Conservation (phyloP, 164 flowering plant genomes). For the Umbilicus rupestris region DNA sequence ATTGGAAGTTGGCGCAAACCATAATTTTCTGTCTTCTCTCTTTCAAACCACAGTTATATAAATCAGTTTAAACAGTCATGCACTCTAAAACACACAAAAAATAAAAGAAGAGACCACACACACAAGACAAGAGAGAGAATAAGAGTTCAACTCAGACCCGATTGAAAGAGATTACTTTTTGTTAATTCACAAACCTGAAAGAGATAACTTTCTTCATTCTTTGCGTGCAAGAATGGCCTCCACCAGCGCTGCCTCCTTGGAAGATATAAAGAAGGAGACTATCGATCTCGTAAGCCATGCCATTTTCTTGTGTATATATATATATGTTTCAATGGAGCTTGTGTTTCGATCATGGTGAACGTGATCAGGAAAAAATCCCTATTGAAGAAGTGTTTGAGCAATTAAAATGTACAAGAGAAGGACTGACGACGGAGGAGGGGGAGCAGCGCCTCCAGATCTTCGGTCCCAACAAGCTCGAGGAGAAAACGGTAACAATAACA, state of each 20-base stretch:
- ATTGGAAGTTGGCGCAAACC: too few relatives aligned
- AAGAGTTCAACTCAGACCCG: neutral
- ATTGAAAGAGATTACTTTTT: neutral
- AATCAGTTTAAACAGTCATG: neutral
- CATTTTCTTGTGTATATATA: neutral
- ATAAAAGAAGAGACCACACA: constrained; percentile 1
- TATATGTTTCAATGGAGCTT: neutral
- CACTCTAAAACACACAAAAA: neutral
- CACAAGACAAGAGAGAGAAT: neutral
- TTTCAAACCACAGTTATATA: neutral
- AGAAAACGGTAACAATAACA: too few relatives aligned
- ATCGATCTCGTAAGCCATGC: constrained; percentile 50
- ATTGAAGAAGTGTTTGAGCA: constrained; percentile 62
- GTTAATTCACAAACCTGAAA: constrained; percentile 2
- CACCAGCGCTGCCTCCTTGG: constrained; percentile 21
- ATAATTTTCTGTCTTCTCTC: constrained; percentile 1
- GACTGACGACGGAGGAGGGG: constrained; percentile 49
- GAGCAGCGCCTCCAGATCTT: constrained; percentile 52
- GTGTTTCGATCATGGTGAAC: neutral
- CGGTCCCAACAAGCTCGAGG: constrained; percentile 79
- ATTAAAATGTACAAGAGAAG: constrained; percentile 56
- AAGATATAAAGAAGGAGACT: constrained; percentile 44
- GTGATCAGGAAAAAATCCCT: constrained; percentile 50
- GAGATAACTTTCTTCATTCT: too few relatives aligned
- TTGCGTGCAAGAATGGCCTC: neutral